phyloP scores from a whole-genome alignment of 1,139 yeast genomes.

The Nakaseomyces sp. region DNA sequence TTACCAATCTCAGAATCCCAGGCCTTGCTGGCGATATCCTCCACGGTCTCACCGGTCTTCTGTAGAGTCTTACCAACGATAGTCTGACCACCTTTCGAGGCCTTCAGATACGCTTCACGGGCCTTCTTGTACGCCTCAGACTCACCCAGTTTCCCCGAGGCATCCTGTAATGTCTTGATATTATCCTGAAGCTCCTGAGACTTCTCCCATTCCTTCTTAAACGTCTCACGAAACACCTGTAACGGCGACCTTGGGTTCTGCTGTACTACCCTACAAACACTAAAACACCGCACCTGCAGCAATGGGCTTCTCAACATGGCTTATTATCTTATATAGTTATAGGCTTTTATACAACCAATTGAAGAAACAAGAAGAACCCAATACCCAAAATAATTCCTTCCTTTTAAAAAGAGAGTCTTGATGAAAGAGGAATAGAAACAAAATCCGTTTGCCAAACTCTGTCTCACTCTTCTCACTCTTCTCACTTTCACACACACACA shows the following conservation, averaged over 20 bases:
- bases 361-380: too few relatives aligned
- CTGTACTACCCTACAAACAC: conserved; percentile 1
- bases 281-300: conserved; percentile 2
- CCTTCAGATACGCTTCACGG: conserved; percentile 82
- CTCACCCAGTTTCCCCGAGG: conserved; percentile 90
- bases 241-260: conserved; percentile 56
- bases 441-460: too few relatives aligned
- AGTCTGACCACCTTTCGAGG: conserved; percentile 61
- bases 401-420: too few relatives aligned
- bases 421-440: too few relatives aligned
- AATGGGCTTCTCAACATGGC: not conserved
- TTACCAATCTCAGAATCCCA: conserved; percentile 96
- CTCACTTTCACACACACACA: too few relatives aligned
- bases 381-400: too few relatives aligned
- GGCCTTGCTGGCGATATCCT: conserved; percentile 79
- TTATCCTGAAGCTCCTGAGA: conserved; percentile 83
- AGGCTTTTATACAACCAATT: too few relatives aligned
- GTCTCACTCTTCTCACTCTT: too few relatives aligned
- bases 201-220: conserved; percentile 83
- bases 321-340: too few relatives aligned
- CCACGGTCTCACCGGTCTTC: conserved; percentile 91
- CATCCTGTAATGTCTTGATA: conserved; percentile 91
- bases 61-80: conserved; percentile 78
- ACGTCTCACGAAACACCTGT: conserved; percentile 89
- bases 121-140: conserved; percentile 91